A percentile compares a stretch with the other conserved stretches of the same genome.
phyloP scores from a whole-genome alignment of 176 grass and related monocot species.

The Zea luxurians region DNA sequence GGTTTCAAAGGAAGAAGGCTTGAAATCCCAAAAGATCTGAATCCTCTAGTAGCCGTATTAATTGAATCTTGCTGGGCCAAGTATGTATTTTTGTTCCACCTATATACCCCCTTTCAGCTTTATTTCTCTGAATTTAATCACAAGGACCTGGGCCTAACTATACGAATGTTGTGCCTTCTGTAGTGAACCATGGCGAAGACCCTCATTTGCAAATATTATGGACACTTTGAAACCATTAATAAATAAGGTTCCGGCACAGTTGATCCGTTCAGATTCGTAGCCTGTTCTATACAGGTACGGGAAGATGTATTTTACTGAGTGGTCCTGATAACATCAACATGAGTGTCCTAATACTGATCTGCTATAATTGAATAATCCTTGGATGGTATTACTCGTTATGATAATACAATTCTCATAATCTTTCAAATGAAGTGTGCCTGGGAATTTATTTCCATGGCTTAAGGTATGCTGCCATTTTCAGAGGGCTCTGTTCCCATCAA shows the following conservation, averaged over 20 bases:
- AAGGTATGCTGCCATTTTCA: slow-evolving; percentile 34
- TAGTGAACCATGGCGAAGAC: slow-evolving; percentile 79
- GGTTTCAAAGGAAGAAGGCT: slow-evolving; percentile 92
- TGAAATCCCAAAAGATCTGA: slow-evolving; percentile 78
- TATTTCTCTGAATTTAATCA: not conserved
- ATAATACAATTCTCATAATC: slow-evolving; percentile 9
- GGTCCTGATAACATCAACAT: slow-evolving; percentile 19
- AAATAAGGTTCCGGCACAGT: slow-evolving; percentile 43
- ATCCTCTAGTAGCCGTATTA: slow-evolving; percentile 72
- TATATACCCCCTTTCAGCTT: slow-evolving; percentile 12
- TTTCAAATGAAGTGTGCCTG: slow-evolving; percentile 20
- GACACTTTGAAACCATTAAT: slow-evolving; percentile 69
- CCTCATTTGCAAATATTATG: slow-evolving; percentile 87
- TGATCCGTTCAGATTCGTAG: slow-evolving; percentile 45
- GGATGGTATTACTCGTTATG: slow-evolving; percentile 3
- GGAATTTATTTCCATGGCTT: slow-evolving; percentile 36
- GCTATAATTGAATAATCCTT: slow-evolving; percentile 23
- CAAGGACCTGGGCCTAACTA: not conserved
- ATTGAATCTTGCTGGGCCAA: slow-evolving; percentile 90
- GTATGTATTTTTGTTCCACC: slow-evolving; percentile 47
- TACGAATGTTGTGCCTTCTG: slow-evolving; percentile 21
- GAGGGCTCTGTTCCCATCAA: not conserved
- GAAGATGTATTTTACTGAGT: not conserved
- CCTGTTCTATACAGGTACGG: not conserved
- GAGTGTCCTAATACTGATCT: slow-evolving; percentile 28